Conservation (phyloP, 441 rosid species). For the Oxalis stricta region DNA sequence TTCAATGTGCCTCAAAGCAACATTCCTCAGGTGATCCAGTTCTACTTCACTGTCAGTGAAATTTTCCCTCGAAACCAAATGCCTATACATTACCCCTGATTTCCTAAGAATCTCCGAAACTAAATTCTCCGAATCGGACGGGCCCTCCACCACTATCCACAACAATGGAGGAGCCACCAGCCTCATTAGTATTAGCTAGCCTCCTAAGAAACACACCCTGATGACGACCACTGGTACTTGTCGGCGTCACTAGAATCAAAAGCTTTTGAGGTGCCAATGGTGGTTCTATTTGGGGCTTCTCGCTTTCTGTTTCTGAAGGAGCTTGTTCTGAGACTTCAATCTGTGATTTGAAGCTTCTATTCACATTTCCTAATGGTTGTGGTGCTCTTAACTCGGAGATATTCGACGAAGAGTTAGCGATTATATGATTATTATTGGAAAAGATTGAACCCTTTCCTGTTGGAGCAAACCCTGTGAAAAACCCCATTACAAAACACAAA, state of each 20-base stretch:
- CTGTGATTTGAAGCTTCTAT: conserved; percentile 12
- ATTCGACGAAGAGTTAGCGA: conserved; percentile 8
- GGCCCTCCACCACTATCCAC: conserved; percentile 75
- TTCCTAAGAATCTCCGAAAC: conserved; percentile 47
- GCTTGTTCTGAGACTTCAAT: conserved; percentile 15
- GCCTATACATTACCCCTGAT: conserved; percentile 82
- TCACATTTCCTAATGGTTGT: conserved; percentile 16
- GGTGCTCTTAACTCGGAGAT: conserved; percentile 20
- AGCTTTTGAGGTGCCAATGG: conserved; percentile 22
- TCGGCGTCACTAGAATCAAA: conserved; percentile 56
- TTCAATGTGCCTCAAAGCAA: conserved; percentile 66
- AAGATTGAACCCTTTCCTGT: conserved; percentile 33
- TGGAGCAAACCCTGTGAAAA: conserved; percentile 80
- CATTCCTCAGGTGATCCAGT: conserved; percentile 59
- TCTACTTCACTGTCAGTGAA: conserved; percentile 55
- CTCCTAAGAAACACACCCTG: conserved; percentile 45
- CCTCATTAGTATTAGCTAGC: conserved; percentile 52
- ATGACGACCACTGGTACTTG: conserved; percentile 18
- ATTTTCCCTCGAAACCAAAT: conserved; percentile 59
- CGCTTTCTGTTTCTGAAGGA: conserved; percentile 12
- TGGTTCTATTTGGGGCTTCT: conserved; percentile 8
- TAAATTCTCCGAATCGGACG: conserved; percentile 22
- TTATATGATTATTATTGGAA: conserved; percentile 11
- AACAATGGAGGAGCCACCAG: conserved; percentile 62
- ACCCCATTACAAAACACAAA: conserved; percentile 83